Base-by-base conservation (phyloP, 345 rosid genomes). In the Cardamine occulta region DNA sequence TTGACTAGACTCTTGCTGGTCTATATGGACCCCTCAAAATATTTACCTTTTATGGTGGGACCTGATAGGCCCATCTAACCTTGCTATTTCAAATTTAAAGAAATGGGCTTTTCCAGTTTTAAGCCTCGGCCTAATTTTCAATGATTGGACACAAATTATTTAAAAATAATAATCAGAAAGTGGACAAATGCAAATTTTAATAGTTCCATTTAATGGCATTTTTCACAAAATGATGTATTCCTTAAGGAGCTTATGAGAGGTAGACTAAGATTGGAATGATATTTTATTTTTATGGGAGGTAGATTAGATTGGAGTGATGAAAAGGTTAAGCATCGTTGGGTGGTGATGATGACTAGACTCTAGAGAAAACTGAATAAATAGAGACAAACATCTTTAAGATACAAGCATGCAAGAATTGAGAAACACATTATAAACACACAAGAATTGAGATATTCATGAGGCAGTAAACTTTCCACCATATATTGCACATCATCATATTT, bases 391-490 rank as follows among this genome's bases (percentile, higher is more conserved):
- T 28, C 13, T 39, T 39, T 4, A 26, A 52, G 17, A 24, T 23
- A 37, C 6, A 12, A 39, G 15, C 40, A 26, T 53, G 54, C 52
- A 73, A 14, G 26, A 44, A 4, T 7, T 56, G 39, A n/a, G 63
- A 18, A 45, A 57, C 49, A 69, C 19, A 3, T 32, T 29, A 19
- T 31, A 32, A 29, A 24, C 40, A 42, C 45, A 40, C 63, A 73
- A 29, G 26, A 44, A 5, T n/a, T 57, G 12, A 17, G 57, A 51
- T 19, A 49, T 24, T 35, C 54, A 35, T 26, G 54, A 35, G 35
- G 44, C 44, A 58, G 44, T 23, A 31, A 56, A 47, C 31, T 74
- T 48, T 47, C 21, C 42, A 74, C 59, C 31, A 47, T 35, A 40
- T 37, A 40, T 34, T 34, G 44, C 53, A 51, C 54, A 74, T 24